Conservation (phyloP, 2,329 filamentous ascomycete species). For the Xylariales sp. region DNA sequence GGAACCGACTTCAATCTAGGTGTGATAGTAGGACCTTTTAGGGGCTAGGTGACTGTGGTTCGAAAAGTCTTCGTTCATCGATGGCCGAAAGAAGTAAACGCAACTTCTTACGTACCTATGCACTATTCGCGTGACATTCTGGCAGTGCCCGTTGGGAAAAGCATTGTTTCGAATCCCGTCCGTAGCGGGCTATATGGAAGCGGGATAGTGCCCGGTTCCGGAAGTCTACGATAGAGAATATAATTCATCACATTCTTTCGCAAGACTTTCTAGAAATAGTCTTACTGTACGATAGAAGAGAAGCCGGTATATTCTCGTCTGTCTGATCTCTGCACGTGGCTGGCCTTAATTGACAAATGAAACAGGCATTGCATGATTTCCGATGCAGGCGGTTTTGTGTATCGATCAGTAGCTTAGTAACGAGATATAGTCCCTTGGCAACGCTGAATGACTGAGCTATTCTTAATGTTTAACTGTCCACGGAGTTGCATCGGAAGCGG, state of each 20-base stretch:
- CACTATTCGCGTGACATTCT: constrained; percentile 1
- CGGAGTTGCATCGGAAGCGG: constrained; percentile 14
- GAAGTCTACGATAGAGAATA: constrained; percentile 2
- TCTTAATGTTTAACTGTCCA: not conserved
- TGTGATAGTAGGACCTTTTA: not conserved
- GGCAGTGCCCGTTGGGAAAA: constrained; percentile 2
- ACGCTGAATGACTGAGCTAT: not conserved
- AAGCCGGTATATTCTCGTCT: constrained; percentile 15
- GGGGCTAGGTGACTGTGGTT: not conserved
- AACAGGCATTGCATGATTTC: constrained; percentile 23
- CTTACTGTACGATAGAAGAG: not conserved
- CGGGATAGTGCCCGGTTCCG: not conserved
- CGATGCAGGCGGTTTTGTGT: constrained; percentile 8
- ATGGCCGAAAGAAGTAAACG: not conserved
- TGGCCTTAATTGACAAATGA: constrained; percentile 14
- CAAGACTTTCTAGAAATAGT: not conserved
- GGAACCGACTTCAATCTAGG: not conserved
- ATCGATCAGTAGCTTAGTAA: constrained; percentile 24
- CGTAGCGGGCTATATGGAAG: not conserved
- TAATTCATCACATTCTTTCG: not conserved
- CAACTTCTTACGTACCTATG: not conserved
- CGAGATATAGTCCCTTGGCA: not conserved
- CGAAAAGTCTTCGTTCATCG: not conserved
- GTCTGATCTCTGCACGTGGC: constrained; percentile 28
- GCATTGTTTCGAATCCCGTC: constrained; percentile 16